Evolutionary conservation across 1,284 basidiomycete genomes (phyloP), one percentile per base, ranked within the genome.

Genomic region (Xerocomus minutiporus): DNA sequence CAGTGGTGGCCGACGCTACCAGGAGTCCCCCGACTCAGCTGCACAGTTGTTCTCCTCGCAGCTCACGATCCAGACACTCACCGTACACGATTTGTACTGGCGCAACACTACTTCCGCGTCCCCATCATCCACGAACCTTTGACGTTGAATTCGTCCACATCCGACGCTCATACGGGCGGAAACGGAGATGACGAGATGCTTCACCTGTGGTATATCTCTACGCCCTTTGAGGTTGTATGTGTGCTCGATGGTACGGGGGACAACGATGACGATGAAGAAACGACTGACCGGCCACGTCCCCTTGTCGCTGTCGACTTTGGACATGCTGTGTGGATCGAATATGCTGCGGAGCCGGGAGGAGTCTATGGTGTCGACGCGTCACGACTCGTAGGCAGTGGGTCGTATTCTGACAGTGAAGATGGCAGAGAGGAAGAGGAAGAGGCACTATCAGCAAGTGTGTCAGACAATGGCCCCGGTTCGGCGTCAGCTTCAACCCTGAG

Each of bases 301-400:
- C 74, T 88, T 9, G 79, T 88, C 25, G 85, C 85, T 0, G 84
- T 88, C n/a, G 85, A 88, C 66, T 88, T 88, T 67, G 85, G 85
- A 32, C 84, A 86, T 60, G 85, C 85, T 20, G 84, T 83, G 41
- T 87, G 85, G 84, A 75, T 88, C 46, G 85, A 87, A 62, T 81
- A 81, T 62, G 63, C 70, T 20, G 74, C 75, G 42, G 69, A 71
- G n/a, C 62, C 67, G 0, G 67, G 67, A 8, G 64, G 66, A 3
- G 57, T 67, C 25, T 64, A 55, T 43, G 61, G 61, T 8, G 66
- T 61, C 25, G 64, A 64, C 36, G 57, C 66, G 5, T 68, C 69
- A 12, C 54, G 58, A 9, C 56, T 67, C 5, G 50, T 63, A 3
- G 52, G 50, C 1, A 54, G 57, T n/a, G 48, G 54, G 3, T 32